Conservation (phyloP, 2,329 filamentous ascomycete genomes). For the Penicillium griseofulvum region DNA sequence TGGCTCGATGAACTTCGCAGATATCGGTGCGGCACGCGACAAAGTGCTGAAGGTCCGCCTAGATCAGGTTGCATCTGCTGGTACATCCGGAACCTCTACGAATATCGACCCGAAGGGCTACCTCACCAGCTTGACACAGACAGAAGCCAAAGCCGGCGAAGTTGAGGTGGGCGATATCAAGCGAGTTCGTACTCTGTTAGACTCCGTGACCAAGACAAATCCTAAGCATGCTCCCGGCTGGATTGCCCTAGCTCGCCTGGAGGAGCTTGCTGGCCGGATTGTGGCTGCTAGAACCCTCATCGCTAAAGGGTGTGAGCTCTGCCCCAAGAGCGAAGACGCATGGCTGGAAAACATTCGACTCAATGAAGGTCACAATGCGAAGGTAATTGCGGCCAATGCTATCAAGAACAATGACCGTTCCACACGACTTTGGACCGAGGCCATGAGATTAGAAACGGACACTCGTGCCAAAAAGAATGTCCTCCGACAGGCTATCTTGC, state of each 20-base stretch:
- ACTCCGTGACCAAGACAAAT: constrained; percentile 96
- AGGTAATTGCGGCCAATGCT: constrained; percentile 89
- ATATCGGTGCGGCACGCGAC: constrained; percentile 93
- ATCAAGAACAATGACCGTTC: constrained; percentile 89
- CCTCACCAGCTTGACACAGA: constrained; percentile 83
- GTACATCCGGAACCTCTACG: constrained; percentile 76
- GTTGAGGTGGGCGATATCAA: constrained; percentile 92
- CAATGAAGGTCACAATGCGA: constrained; percentile 89
- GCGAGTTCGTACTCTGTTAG: constrained; percentile 84
- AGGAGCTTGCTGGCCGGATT: constrained; percentile 88
- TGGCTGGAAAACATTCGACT: constrained; percentile 96
- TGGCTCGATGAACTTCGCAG: constrained; percentile 95
- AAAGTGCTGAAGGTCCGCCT: constrained; percentile 93
- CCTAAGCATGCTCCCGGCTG: constrained; percentile 91
- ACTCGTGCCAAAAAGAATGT: constrained; percentile 86
- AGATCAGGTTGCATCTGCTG: constrained; percentile 77
- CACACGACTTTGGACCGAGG: constrained; percentile 88
- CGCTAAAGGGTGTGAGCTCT: constrained; percentile 81
- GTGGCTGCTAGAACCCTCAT: constrained; percentile 88
- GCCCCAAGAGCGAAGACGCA: constrained; percentile 88
- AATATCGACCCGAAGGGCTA: constrained; percentile 95
- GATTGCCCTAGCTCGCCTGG: constrained; percentile 89
- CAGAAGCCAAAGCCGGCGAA: constrained; percentile 74
- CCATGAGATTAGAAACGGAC: constrained; percentile 86
- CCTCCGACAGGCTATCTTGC: constrained; percentile 82